A percentile compares a stretch with the other conserved stretches of the same genome.
Conservation (phyloP, 2,329 filamentous ascomycete species). For the Colletotrichum sublineola region DNA sequence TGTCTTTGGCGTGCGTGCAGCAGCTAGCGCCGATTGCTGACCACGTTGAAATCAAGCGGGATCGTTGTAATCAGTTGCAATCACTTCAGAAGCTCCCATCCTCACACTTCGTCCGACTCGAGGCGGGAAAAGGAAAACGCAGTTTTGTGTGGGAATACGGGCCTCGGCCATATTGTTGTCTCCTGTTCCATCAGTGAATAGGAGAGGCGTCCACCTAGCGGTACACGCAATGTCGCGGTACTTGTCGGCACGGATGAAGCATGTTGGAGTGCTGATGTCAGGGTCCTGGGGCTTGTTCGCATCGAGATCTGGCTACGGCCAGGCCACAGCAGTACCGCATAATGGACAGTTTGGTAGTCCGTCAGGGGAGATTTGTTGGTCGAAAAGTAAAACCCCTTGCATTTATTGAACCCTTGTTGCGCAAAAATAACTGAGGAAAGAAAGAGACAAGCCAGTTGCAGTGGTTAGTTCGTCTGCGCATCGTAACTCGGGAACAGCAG, state of each 20-base stretch:
- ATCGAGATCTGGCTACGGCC: conserved; percentile 38
- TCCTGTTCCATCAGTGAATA: conserved; percentile 20
- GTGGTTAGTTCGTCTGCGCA: conserved; percentile 2
- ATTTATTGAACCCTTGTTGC: not conserved
- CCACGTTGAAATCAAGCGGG: conserved; percentile 7
- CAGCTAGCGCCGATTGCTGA: conserved; percentile 38
- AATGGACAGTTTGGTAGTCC: not conserved
- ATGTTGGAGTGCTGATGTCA: conserved; percentile 37
- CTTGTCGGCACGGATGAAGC: conserved; percentile 33
- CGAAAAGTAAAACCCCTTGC: conserved; percentile 1
- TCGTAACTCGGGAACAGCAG: not conserved
- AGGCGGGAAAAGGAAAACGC: conserved; percentile 20
- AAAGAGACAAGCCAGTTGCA: not conserved
- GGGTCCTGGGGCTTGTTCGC: conserved; percentile 39
- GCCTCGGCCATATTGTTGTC: conserved; percentile 23
- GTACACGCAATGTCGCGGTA: conserved; percentile 34
- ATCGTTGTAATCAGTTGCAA: conserved; percentile 32
- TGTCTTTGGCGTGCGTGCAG: conserved; percentile 36
- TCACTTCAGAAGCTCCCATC: conserved; percentile 26
- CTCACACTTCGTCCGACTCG: conserved; percentile 28
- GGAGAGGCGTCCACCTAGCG: conserved; percentile 20
- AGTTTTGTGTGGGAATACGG: conserved; percentile 37
- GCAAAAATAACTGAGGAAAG: not conserved
- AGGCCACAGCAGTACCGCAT: conserved; percentile 16
- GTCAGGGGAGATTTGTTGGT: conserved; percentile 1